phyloP scores from a whole-genome alignment of 192 early-diverging fungal species.

The Mortierella antarctica region DNA sequence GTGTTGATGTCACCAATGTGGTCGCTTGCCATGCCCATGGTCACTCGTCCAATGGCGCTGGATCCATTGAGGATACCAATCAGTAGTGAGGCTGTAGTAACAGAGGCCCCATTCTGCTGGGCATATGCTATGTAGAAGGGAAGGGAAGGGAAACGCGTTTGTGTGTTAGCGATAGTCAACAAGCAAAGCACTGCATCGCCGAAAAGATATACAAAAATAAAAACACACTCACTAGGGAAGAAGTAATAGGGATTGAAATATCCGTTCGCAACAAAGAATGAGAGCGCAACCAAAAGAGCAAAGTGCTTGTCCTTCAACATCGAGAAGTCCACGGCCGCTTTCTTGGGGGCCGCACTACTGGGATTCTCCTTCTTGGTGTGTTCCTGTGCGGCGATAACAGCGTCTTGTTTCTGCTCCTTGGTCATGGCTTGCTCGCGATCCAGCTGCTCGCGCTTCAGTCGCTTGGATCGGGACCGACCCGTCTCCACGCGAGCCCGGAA shows the following conservation, averaged over 20 bases:
- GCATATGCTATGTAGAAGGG: constrained; percentile 16
- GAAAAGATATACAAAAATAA: background rate
- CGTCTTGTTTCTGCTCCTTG: constrained; percentile 15
- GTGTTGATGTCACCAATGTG: constrained; percentile 71
- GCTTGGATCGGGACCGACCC: constrained; percentile 12
- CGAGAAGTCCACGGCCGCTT: constrained; percentile 56
- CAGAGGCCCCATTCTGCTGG: constrained; percentile 13
- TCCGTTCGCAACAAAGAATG: constrained; percentile 58
- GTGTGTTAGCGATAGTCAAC: background rate
- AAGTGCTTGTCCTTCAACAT: constrained; percentile 59
- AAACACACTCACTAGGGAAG: constrained; percentile 47
- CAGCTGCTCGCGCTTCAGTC: constrained; percentile 23
- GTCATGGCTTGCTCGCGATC: constrained; percentile 21
- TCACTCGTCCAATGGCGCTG: constrained; percentile 66
- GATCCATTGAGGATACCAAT: constrained; percentile 67
- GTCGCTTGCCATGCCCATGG: constrained; percentile 61
- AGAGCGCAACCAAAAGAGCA: constrained; percentile 48
- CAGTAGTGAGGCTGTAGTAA: constrained; percentile 52
- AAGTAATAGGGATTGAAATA: constrained; percentile 71
- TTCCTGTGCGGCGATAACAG: background rate
- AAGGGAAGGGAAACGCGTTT: background rate
- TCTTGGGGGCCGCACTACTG: constrained; percentile 2
- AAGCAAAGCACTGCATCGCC: background rate
- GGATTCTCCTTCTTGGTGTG: background rate
- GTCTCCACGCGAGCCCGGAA: constrained; percentile 53